Evolutionary conservation across 371 early-diverging fungal genomes (phyloP).

Genomic region (Haplosporangium sp.): DNA sequence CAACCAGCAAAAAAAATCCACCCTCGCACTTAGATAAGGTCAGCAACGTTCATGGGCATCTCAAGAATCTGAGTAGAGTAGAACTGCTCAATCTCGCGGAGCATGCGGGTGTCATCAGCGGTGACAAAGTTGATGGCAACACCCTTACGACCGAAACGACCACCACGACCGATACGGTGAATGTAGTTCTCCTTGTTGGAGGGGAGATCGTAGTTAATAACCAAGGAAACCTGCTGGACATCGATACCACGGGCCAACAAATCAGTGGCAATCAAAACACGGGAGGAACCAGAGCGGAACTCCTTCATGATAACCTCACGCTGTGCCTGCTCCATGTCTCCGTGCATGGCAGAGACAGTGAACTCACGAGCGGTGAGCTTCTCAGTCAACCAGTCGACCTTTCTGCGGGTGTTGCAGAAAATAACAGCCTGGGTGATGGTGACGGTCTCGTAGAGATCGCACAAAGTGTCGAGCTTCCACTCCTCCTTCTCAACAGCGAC

Average conservation of each 20-base stretch:
- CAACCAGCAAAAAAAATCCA: background rate
- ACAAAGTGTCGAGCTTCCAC: constrained; percentile 92
- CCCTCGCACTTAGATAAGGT: constrained; percentile 69
- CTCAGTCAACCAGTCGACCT: constrained; percentile 93
- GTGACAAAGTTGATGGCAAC: constrained; percentile 99
- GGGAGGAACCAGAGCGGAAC: constrained; percentile 94
- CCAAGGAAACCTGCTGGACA: constrained; percentile 99
- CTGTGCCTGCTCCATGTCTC: constrained; percentile 97
- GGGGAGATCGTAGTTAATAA: constrained; percentile 99
- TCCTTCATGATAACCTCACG: constrained; percentile 98
- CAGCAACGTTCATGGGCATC: constrained; percentile 94
- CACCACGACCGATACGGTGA: constrained; percentile 99
- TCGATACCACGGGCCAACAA: constrained; percentile 99
- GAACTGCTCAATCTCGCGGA: constrained; percentile 94
- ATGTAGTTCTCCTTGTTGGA: constrained; percentile 97
- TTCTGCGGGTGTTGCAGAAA: constrained; percentile 95
- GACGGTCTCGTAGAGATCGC: constrained; percentile 92
- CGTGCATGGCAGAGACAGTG: constrained; percentile 96
- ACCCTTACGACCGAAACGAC: constrained; percentile 99
- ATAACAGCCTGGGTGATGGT: constrained; percentile 96
- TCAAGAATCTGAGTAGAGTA: constrained; percentile 98
- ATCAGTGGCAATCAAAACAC: constrained; percentile 99
- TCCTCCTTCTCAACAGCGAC: constrained; percentile 92
- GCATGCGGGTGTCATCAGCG: constrained; percentile 92
- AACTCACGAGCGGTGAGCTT: constrained; percentile 87